phyloP scores from a whole-genome alignment of 139 green algal species.

The Spirogloea muscicola region DNA sequence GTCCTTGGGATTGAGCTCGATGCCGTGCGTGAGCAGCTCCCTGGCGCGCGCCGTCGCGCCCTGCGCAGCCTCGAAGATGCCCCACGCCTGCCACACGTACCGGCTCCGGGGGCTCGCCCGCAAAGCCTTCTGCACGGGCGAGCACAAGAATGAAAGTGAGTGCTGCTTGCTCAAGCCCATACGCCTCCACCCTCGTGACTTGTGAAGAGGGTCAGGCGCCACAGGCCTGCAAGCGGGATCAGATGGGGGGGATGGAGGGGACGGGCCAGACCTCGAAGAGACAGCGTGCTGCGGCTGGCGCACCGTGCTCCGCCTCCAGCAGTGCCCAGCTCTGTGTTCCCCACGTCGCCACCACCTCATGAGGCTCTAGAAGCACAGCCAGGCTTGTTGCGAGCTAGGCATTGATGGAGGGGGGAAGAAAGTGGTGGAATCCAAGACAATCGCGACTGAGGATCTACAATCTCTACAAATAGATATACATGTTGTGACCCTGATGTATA shows the following conservation, averaged over 20 bases:
- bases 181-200: background rate
- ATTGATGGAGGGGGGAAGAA: no score
- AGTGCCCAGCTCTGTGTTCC: slow-evolving; percentile 15
- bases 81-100: slow-evolving; percentile 52
- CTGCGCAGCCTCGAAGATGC: slow-evolving; percentile 16
- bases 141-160: background rate
- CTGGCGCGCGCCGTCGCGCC: slow-evolving; percentile 12
- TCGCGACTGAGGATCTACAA: no score
- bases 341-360: no score
- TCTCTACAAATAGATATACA: no score
- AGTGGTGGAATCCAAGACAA: no score
- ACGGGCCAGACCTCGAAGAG: slow-evolving; percentile 13
- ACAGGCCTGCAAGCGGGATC: background rate
- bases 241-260: background rate
- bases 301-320: slow-evolving; percentile 20
- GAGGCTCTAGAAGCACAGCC: no score
- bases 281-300: background rate
- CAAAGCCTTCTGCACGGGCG: slow-evolving; percentile 50
- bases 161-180: background rate
- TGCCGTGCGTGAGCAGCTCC: slow-evolving; percentile 70
- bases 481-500: no score
- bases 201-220: no score
- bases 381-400: no score
- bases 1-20: slow-evolving; percentile 75
- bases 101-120: slow-evolving; percentile 66